Evolutionary conservation across 1,284 basidiomycete species (phyloP).

Genomic region (Omphalotus olearius): DNA sequence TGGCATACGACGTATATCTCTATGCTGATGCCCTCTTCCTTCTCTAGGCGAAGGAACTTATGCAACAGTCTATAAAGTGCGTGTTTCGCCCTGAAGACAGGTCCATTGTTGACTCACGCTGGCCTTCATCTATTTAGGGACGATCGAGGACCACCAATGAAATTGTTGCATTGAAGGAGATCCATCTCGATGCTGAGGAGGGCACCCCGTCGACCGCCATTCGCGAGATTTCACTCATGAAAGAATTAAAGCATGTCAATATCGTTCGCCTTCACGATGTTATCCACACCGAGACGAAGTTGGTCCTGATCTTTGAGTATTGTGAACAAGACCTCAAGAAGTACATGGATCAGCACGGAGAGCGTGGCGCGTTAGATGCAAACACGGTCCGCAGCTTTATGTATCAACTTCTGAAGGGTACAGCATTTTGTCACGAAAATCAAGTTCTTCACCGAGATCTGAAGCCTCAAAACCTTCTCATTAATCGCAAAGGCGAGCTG

Average conservation of each 20-base stretch:
- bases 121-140: slow-evolving; percentile 46
- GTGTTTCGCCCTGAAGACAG: slow-evolving; percentile 6
- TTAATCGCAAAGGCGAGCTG: slow-evolving; percentile 95
- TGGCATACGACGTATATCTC: slow-evolving; percentile 12
- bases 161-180: slow-evolving; percentile 90
- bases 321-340: slow-evolving; percentile 99
- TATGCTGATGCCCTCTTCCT: slow-evolving; percentile 13
- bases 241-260: slow-evolving; percentile 93
- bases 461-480: slow-evolving; percentile 96
- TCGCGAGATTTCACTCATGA: slow-evolving; percentile 95
- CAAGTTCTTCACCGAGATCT: slow-evolving; percentile 96
- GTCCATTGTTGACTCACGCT: neutral
- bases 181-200: slow-evolving; percentile 94
- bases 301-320: slow-evolving; percentile 98
- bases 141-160: slow-evolving; percentile 85
- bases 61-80: slow-evolving; percentile 89
- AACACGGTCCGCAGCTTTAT: slow-evolving; percentile 94
- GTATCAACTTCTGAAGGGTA: slow-evolving; percentile 96
- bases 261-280: slow-evolving; percentile 97
- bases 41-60: slow-evolving; percentile 76
- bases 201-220: slow-evolving; percentile 94
- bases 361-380: slow-evolving; percentile 91
- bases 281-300: slow-evolving; percentile 96
- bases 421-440: slow-evolving; percentile 98
- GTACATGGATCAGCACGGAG: slow-evolving; percentile 99